phyloP scores from a whole-genome alignment of 1,284 basidiomycete genomes.

The Sanguinoderma infundibulare region DNA sequence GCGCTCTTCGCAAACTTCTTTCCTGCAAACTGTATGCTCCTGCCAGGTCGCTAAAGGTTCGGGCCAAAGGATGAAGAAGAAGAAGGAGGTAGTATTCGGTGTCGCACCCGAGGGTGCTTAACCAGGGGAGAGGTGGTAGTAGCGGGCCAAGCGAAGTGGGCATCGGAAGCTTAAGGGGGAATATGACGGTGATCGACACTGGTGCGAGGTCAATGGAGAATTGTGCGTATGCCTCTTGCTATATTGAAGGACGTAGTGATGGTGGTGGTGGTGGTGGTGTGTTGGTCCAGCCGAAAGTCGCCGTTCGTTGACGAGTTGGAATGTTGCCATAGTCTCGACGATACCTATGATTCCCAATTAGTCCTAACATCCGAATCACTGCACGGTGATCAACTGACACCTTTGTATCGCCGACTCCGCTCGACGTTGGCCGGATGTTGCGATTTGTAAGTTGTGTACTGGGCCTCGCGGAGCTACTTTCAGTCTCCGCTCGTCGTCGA shows the following conservation, averaged over 20 bases:
- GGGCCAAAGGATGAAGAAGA: neutral
- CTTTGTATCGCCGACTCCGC: neutral
- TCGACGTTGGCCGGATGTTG: neutral
- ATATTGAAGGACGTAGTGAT: neutral
- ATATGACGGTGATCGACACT: neutral
- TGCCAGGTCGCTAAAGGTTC: neutral
- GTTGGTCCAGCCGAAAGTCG: too few species aligned
- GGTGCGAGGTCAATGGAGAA: neutral
- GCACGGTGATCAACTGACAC: neutral
- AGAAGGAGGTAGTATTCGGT: neutral
- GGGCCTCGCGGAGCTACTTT: neutral
- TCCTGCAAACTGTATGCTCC: neutral
- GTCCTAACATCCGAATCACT: neutral
- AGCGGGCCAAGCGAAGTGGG: too few species aligned
- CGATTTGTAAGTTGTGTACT: neutral
- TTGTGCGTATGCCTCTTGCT: neutral
- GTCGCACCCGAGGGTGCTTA: too few species aligned
- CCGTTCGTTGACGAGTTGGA: too few species aligned
- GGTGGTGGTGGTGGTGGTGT: too few species aligned
- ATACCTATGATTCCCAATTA: neutral
- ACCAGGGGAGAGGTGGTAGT: too few species aligned
- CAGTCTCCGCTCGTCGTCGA: conserved; percentile 6
- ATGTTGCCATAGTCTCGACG: too few species aligned
- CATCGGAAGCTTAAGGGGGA: neutral
- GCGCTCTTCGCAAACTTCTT: neutral